phyloP scores from a whole-genome alignment of 1,139 yeast species.

The Hansenula lynferdii region DNA sequence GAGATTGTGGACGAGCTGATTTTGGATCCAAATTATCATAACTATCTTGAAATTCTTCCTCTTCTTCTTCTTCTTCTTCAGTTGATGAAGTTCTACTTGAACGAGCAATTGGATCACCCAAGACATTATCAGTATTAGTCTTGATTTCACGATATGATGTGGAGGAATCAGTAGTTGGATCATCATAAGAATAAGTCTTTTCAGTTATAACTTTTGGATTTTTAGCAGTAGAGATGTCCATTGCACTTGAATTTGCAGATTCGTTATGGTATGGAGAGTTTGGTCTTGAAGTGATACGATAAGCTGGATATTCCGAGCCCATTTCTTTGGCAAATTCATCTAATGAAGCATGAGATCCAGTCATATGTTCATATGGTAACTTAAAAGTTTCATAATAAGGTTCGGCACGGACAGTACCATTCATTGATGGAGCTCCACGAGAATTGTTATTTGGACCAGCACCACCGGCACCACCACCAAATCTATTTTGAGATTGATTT shows the following conservation, averaged over 20 bases:
- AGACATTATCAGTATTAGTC: background rate
- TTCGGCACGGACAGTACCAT: conserved; percentile 7
- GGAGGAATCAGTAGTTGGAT: conserved; percentile 17
- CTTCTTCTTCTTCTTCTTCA: too few species aligned
- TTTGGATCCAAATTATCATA: conserved; percentile 5
- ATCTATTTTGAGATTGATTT: background rate
- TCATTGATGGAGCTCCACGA: too few species aligned
- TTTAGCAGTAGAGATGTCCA: conserved; percentile 9
- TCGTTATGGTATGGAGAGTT: conserved; percentile 11
- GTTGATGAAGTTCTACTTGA: background rate
- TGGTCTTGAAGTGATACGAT: conserved; percentile 23
- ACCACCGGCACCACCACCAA: too few species aligned
- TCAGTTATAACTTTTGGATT: conserved; percentile 13
- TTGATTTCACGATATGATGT: conserved; percentile 12
- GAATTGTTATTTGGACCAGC: too few species aligned
- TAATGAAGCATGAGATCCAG: conserved; percentile 48
- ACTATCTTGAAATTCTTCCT: conserved; percentile 4
- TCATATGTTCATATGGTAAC: conserved; percentile 53
- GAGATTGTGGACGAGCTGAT: conserved; percentile 1
- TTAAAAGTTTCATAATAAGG: conserved; percentile 38
- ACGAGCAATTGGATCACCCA: background rate
- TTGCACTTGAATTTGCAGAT: conserved; percentile 14
- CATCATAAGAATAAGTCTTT: conserved; percentile 12
- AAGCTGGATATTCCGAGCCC: conserved; percentile 36
- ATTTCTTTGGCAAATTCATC: conserved; percentile 51